Evolutionary conservation across 768 basidiomycete genomes (phyloP).

Genomic region (Tulasnella sp.): DNA sequence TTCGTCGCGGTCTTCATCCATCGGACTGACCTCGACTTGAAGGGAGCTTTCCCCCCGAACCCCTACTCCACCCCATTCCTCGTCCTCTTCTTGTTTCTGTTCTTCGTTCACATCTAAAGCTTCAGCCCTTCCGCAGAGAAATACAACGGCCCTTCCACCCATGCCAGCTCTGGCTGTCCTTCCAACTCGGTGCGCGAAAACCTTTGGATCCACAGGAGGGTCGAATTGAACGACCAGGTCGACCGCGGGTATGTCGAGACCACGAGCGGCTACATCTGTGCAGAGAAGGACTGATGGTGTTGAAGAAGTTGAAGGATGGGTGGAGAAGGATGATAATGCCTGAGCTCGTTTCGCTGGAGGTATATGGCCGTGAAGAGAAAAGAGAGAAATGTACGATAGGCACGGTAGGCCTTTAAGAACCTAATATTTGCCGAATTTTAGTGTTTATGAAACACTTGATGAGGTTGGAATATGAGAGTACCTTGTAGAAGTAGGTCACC

Average conservation of each 20-base stretch:
- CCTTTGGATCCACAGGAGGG: constrained; percentile 91
- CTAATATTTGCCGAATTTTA: constrained; percentile 42
- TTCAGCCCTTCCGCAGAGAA: constrained; percentile 50
- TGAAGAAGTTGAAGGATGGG: constrained; percentile 50
- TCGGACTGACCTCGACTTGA: not conserved
- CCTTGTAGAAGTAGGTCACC: constrained; percentile 97
- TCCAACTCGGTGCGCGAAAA: constrained; percentile 92
- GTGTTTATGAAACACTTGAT: not conserved
- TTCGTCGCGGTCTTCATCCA: not conserved
- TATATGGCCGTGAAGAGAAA: constrained; percentile 76
- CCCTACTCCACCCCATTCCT: not conserved
- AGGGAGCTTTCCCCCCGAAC: not conserved
- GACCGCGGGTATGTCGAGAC: constrained; percentile 90
- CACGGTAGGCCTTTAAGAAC: constrained; percentile 62
- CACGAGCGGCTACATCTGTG: constrained; percentile 95
- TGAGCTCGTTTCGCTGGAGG: constrained; percentile 75
- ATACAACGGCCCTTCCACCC: constrained; percentile 76
- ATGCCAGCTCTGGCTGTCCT: constrained; percentile 90
- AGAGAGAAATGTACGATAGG: constrained; percentile 40
- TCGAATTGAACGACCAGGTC: constrained; percentile 95
- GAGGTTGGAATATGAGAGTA: constrained; percentile 34
- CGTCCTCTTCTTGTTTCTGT: not conserved
- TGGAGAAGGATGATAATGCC: constrained; percentile 66
- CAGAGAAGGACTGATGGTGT: constrained; percentile 74
- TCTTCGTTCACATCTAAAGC: not conserved